Evolutionary conservation across 2,329 filamentous ascomycete species (phyloP), one percentile per base, ranked within the genome.

Genomic region (Plectosphaerella sp.): DNA sequence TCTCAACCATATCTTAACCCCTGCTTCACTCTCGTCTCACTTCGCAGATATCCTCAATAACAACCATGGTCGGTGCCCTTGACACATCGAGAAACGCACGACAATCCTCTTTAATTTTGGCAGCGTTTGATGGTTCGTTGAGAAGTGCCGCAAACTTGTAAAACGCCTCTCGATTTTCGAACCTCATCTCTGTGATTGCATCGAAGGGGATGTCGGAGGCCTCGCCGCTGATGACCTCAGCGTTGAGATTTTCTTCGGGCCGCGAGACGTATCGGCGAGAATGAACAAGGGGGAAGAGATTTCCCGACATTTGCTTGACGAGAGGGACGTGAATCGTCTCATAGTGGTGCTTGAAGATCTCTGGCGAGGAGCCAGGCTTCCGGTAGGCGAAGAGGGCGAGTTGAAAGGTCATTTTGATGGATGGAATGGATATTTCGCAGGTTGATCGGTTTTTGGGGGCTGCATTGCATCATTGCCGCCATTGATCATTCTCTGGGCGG

Each of bases 261-360:
- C 37, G 37, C 4, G 37, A 41, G n/a, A 41, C 18, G 37, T 41
- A 41, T 41, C 37, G 37, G 12, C 37, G 37, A 9, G 3, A n/a
- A 16, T 41, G 37, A 16, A 16, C 12, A 14, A 41, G 37, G 3
- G 37, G 37, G n/a, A 41, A 41, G 12, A 41, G 37, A 16, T 14
- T 41, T 4, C 37, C 37, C n/a, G 37, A n/a, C 37, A 41, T 41
- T 16, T 15, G 2, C 37, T 14, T 9, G 14, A 68, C 64, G 33
- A 68, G 64, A 4, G 61, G 61, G 4, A 58, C 65, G 52, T 69
- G 66, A 6, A 64, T 54, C 12, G 64, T 57, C 49, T 65, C 52
- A 66, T 66, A 70, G 56, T 67, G 65, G 45, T 63, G 52, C 61
- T 67, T 67, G 58, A 69, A 68, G 47, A 67, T 55, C 11, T 58